Base-by-base conservation (phyloP, 2,329 filamentous ascomycete species). In the Ascomycota sp. region DNA sequence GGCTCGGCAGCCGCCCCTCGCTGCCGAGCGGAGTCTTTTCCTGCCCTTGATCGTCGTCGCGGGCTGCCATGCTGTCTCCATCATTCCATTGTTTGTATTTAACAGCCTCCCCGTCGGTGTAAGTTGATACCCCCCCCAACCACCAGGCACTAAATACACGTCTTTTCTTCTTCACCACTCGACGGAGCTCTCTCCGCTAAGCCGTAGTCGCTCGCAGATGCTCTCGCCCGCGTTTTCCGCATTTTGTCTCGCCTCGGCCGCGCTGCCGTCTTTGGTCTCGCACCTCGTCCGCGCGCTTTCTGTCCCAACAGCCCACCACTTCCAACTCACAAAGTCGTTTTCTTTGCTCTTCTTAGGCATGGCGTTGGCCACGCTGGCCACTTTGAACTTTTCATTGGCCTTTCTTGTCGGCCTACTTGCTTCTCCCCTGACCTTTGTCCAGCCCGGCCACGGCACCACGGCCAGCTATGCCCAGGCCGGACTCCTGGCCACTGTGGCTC, bases 281-380 rank as follows among this genome's bases (percentile, higher is more conserved):
- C 49, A 56, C 37, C 37, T 72, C 25, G 55, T 82, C 16, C 61
- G 61, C 24, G 49, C 52, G 21, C 53, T 57, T 39, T 66, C 55
- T 45, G 54, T 52, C 21, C 69, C 72, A 2, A 73, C 71, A 0
- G 42, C 52, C 4, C 80, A 84, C 47, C 76, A 86, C 47, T 73
- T 76, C 46, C 68, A 73, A 32, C 68, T 93, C 34, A 72, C 83
- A 41, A 84, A 91, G 50, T 89, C 77, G 37, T 83, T 95, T 59
- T 92, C 83, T 6, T 69, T 95, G n/a, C 71, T 98, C 9, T 63
- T 92, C 8, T 68, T 95, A 0, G 89, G 89, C 45, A 80, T 93
- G 61, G 84, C 82, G 45, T 72, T 98, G 41, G 84, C 84, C 9
- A 77, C 84, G 1, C 75, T 98, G 9, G 86, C 89, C 2, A 98